phyloP scores from a whole-genome alignment of 73 alveolate genomes.

The Paramecium biaurelia region DNA sequence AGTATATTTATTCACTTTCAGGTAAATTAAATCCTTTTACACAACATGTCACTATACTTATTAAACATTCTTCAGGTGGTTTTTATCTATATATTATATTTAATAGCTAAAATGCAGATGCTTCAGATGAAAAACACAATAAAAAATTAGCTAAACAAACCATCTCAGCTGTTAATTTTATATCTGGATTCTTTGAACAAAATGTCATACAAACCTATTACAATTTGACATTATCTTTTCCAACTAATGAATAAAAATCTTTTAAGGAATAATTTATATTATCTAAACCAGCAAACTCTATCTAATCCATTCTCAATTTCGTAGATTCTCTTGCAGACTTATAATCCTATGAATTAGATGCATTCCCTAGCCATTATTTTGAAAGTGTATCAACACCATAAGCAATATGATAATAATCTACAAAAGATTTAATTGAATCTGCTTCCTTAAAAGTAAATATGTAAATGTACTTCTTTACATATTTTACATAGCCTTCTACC shows the following conservation, averaged over 20 bases:
- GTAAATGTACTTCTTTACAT: constrained; percentile 10
- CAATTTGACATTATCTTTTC: neutral
- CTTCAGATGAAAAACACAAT: constrained; percentile 17
- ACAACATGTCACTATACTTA: neutral
- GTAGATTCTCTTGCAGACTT: neutral
- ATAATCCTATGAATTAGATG: neutral
- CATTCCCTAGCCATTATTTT: neutral
- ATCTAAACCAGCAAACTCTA: neutral
- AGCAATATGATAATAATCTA: neutral
- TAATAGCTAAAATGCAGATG: neutral
- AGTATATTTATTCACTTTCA: neutral
- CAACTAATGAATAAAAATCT: neutral
- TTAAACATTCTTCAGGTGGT: neutral
- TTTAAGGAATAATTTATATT: constrained; percentile 4
- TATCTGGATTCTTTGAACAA: neutral
- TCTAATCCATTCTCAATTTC: neutral
- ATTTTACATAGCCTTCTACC: neutral
- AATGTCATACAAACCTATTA: neutral
- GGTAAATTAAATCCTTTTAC: neutral
- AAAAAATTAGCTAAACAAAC: neutral
- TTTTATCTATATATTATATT: neutral
- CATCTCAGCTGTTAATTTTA: neutral
- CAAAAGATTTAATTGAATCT: neutral
- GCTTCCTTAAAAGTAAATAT: neutral
- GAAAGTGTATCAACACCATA: constrained; percentile 1